Evolutionary conservation across 2,329 filamentous ascomycete genomes (phyloP).

Genomic region (Curvularia sp.): DNA sequence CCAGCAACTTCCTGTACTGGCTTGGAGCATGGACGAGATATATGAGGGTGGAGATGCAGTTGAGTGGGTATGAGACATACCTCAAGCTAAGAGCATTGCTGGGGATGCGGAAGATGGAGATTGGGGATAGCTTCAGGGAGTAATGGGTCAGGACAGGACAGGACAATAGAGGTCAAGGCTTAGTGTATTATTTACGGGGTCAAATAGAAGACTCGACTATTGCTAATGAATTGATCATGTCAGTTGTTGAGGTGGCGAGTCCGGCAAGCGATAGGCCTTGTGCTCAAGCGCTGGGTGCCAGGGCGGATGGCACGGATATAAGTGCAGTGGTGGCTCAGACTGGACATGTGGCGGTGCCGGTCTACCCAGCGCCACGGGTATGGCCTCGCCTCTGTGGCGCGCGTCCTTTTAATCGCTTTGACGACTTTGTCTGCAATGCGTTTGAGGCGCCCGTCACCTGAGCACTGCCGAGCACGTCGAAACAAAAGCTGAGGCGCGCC

Average conservation of each 20-base stretch:
- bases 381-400: not conserved
- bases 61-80: conserved; percentile 66
- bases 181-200: not conserved
- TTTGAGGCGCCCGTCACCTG: conserved; percentile 23
- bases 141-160: not conserved
- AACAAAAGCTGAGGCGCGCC: conserved; percentile 8
- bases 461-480: not conserved
- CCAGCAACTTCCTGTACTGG: conserved; percentile 60
- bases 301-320: not conserved
- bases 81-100: conserved; percentile 60
- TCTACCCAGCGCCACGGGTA: not conserved
- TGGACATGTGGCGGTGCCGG: not conserved
- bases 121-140: conserved; percentile 29
- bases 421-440: conserved; percentile 27
- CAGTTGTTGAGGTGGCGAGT: not conserved
- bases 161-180: not conserved
- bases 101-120: conserved; percentile 50
- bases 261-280: not conserved
- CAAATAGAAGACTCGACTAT: not conserved
- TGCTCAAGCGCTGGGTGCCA: not conserved
- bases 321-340: not conserved
- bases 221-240: not conserved
- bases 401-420: conserved; percentile 15
- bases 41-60: conserved; percentile 63
- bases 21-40: conserved; percentile 62